Conservation (phyloP, 1,284 basidiomycete species). For the Malassezia furfur region DNA sequence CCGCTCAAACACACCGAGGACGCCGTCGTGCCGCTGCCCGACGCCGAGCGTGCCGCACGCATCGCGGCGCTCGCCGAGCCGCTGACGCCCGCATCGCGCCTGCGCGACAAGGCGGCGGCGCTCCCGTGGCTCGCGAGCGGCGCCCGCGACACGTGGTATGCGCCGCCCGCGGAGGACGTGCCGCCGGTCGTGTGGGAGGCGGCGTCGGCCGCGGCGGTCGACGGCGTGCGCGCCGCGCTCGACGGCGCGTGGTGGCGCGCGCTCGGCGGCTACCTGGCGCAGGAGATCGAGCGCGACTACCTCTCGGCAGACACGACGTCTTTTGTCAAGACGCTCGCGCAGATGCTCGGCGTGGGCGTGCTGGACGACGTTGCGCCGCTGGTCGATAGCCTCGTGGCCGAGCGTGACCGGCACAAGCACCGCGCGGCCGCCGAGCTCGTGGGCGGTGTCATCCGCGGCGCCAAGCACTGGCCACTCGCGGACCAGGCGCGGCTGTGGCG, state of each 20-base stretch:
- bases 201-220: conserved; percentile 57
- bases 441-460: conserved; percentile 63
- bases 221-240: conserved; percentile 56
- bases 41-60: conserved; percentile 49
- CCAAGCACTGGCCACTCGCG: conserved; percentile 75
- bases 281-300: conserved; percentile 43
- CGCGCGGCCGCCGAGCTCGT: conserved; percentile 80
- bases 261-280: conserved; percentile 43
- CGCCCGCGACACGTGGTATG: conserved; percentile 62
- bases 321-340: conserved; percentile 53
- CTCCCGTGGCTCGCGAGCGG: conserved; percentile 83
- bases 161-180: conserved; percentile 49
- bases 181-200: not conserved
- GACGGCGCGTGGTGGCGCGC: conserved; percentile 58
- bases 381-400: conserved; percentile 59
- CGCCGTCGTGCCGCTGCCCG: conserved; percentile 20
- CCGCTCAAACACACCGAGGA: conserved; percentile 55
- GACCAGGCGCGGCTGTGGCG: conserved; percentile 62
- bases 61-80: conserved; percentile 51
- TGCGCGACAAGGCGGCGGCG: conserved; percentile 63
- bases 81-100: conserved; percentile 50
- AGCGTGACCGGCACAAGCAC: conserved; percentile 75
- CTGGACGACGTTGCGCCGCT: conserved; percentile 41
- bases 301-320: conserved; percentile 49
- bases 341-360: conserved; percentile 55